Percentiles rank a stretch among this genome's conserved stretches.
Evolutionary conservation across 495 filamentous ascomycete genomes (phyloP).

Genomic region (Hypoxylon cercidicola): DNA sequence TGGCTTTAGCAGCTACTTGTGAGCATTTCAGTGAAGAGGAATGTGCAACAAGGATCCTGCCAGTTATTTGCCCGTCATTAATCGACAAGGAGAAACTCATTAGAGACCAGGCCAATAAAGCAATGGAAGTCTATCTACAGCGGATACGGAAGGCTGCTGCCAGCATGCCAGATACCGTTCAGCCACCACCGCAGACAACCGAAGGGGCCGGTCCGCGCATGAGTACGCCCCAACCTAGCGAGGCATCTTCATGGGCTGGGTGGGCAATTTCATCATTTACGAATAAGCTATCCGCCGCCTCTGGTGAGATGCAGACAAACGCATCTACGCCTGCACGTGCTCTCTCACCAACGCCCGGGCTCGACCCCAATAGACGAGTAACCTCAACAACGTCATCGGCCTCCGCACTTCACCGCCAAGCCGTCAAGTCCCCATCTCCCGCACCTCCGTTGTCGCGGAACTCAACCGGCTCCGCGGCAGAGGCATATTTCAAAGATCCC

Average conservation of each 20-base stretch:
- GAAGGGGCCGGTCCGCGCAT: constrained; percentile 70
- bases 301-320: constrained; percentile 78
- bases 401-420: constrained; percentile 64
- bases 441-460: constrained; percentile 54
- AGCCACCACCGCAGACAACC: constrained; percentile 60
- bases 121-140: constrained; percentile 87
- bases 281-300: constrained; percentile 85
- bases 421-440: constrained; percentile 58
- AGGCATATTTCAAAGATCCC: constrained; percentile 56
- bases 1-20: constrained; percentile 84
- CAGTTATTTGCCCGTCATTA: constrained; percentile 78
- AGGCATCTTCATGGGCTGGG: constrained; percentile 81
- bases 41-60: constrained; percentile 83
- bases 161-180: constrained; percentile 81
- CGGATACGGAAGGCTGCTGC: constrained; percentile 80
- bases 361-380: constrained; percentile 35
- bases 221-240: constrained; percentile 71
- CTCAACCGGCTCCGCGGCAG: constrained; percentile 54
- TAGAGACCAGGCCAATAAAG: constrained; percentile 90
- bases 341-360: constrained; percentile 29
- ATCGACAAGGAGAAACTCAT: constrained; percentile 93
- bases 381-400: constrained; percentile 57
- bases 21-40: constrained; percentile 93
- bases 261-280: constrained; percentile 99
- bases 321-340: constrained; percentile 10